These are phyloP conservation scores for Pichia californica DNA, from an alignment of 805 yeast species.

Conservation along the genomic window DNA sequence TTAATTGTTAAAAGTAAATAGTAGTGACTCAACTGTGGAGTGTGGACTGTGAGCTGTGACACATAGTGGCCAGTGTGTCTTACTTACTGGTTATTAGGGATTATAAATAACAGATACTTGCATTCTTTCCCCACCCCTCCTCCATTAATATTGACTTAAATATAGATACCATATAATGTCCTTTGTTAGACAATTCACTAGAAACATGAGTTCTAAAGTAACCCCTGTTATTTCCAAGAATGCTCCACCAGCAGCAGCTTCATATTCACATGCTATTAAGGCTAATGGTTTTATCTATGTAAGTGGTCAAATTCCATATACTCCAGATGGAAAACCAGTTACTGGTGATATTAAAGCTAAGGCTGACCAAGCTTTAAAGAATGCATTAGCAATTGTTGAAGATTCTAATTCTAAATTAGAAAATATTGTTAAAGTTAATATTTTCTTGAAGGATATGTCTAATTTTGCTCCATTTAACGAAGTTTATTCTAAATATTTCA, in stretches of 20 bases:
- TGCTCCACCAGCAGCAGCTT: slow-evolving; percentile 97
- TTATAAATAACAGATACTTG: too few relatives aligned
- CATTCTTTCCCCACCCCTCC: too few relatives aligned
- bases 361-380: slow-evolving; percentile 67
- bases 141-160: too few relatives aligned
- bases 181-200: slow-evolving; percentile 12
- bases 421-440: slow-evolving; percentile 79
- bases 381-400: slow-evolving; percentile 64
- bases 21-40: too few relatives aligned
- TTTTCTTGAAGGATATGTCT: slow-evolving; percentile 87
- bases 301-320: slow-evolving; percentile 93
- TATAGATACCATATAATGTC: not conserved
- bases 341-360: slow-evolving; percentile 72
- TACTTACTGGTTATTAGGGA: too few relatives aligned
- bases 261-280: slow-evolving; percentile 93
- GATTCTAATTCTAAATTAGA: slow-evolving; percentile 82
- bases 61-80: too few relatives aligned
- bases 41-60: too few relatives aligned
- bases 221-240: slow-evolving; percentile 52
- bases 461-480: slow-evolving; percentile 80
- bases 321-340: slow-evolving; percentile 73
- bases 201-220: slow-evolving; percentile 29
- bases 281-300: slow-evolving; percentile 86
- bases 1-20: too few relatives aligned
- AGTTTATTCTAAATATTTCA: slow-evolving; percentile 76